Base-by-base conservation (phyloP, 768 basidiomycete species). In the Leccinum barrowsii region DNA sequence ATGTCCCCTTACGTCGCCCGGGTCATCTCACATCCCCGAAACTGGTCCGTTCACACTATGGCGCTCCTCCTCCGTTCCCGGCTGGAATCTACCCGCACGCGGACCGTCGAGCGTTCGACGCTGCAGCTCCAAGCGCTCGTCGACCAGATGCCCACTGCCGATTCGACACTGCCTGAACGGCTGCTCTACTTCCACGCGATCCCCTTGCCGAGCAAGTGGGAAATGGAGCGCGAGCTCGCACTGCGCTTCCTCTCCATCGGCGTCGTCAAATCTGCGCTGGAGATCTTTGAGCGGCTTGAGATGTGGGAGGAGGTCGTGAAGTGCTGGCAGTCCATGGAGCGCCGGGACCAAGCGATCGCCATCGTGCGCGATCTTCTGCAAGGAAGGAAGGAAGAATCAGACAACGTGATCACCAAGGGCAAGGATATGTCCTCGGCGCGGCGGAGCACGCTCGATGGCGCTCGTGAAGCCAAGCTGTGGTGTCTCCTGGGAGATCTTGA, bases 231-330 rank as follows among this genome's bases (percentile, higher is more conserved):
- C 44, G 97, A 99, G 72, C 81, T 99, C 22, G 97, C 94, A 1
- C 73, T 80, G 63, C 83, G 92, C 54, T 94, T 89, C 75, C 76
- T 94, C 63, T 81, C 84, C 48, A 78, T 98, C 51, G 97, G 97
- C 15, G 93, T 96, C 56, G 80, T 90, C 59, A 87, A 87, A 64
- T 94, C 91, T 5, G 95, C 97, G 0, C 77, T 98, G 51, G 95
- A 90, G 71, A 95, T 98, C 56, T 98, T 94, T 68, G 89, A 93
- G 74, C 82, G 92, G 35, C 78, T 98, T 59, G 94, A 98, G 75
- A 94, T 98, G 94, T 99, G 95, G 95, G 97, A 97, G 75, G 92
- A 98, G 62, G 94, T 92, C 7, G 93, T 94, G 46, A 80, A 82
- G 61, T 98, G 96, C 73, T 92, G 89, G 79, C 85, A 87, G 59